phyloP scores from a whole-genome alignment of 2,329 filamentous ascomycete genomes.

The Fusarium lyarnte region DNA sequence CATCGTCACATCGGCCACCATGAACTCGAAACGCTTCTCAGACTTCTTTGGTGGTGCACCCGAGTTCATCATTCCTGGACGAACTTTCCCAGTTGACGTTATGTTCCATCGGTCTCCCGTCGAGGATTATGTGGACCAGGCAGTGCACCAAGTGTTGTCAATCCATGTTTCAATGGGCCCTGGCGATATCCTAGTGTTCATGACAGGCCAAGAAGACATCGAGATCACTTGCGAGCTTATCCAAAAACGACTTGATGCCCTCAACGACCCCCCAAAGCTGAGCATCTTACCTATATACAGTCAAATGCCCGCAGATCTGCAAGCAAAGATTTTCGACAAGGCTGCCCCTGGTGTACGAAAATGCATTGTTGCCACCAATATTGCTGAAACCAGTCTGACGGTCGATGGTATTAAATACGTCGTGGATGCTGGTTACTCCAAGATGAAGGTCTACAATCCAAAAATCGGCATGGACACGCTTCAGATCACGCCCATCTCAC shows the following conservation, averaged over 20 bases:
- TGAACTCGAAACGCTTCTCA: constrained; percentile 97
- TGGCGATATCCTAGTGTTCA: constrained; percentile 97
- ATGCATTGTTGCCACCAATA: constrained; percentile 98
- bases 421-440: constrained; percentile 94
- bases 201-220: constrained; percentile 99
- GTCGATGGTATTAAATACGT: constrained; percentile 99
- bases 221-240: constrained; percentile 95
- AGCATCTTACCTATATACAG: constrained; percentile 98
- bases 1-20: constrained; percentile 97
- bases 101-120: constrained; percentile 95
- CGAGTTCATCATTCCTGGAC: constrained; percentile 94
- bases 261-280: constrained; percentile 94
- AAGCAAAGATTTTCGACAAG: constrained; percentile 96
- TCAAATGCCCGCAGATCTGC: constrained; percentile 98
- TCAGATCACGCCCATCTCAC: constrained; percentile 96
- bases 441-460: constrained; percentile 98
- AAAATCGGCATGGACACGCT: constrained; percentile 99
- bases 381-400: constrained; percentile 96
- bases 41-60: constrained; percentile 96
- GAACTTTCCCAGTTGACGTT: constrained; percentile 96
- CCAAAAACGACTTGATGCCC: constrained; percentile 83
- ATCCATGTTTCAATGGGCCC: constrained; percentile 95
- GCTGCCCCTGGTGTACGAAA: constrained; percentile 92
- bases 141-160: constrained; percentile 92
- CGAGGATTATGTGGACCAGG: constrained; percentile 97